Evolutionary conservation across 306 rosid species (phyloP).

Genomic region (Fragaria vesca): DNA sequence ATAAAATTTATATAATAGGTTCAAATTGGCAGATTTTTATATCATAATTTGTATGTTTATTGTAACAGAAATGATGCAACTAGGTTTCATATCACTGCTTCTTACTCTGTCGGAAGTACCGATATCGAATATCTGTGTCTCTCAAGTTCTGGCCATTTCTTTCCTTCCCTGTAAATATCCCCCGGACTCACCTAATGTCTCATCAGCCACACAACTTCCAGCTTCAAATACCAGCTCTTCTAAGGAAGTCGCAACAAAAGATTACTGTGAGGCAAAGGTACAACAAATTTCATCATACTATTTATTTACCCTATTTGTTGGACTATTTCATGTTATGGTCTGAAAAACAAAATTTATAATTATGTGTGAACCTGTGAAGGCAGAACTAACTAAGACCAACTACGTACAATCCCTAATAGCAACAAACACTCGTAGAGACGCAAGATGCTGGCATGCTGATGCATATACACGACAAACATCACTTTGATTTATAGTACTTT

Average conservation of each 20-base stretch:
- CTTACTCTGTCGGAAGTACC: conserved; percentile 48
- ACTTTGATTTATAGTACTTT: too few relatives aligned
- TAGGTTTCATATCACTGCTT: conserved; percentile 59
- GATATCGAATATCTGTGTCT: conserved; percentile 58
- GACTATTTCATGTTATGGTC: too few relatives aligned
- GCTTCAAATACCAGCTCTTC: conserved; percentile 12
- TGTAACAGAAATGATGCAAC: conserved; percentile 51
- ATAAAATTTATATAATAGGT: neutral
- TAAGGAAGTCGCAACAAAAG: conserved; percentile 1
- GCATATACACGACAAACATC: neutral
- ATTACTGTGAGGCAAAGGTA: conserved; percentile 55
- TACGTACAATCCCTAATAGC: too few relatives aligned
- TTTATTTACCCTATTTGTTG: too few relatives aligned
- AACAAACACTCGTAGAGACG: neutral
- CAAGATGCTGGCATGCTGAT: neutral
- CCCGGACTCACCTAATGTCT: conserved; percentile 11
- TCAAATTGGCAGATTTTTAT: neutral
- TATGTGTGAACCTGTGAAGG: too few relatives aligned
- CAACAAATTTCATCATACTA: neutral
- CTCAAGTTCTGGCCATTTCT: conserved; percentile 32
- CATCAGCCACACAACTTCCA: conserved; percentile 19
- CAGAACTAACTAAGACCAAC: too few relatives aligned
- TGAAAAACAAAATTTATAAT: too few relatives aligned
- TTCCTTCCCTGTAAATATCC: conserved; percentile 52
- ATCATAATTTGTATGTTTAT: neutral